Base-by-base conservation (phyloP, 2,329 filamentous ascomycete species). In the Leptographium radiaticola region DNA sequence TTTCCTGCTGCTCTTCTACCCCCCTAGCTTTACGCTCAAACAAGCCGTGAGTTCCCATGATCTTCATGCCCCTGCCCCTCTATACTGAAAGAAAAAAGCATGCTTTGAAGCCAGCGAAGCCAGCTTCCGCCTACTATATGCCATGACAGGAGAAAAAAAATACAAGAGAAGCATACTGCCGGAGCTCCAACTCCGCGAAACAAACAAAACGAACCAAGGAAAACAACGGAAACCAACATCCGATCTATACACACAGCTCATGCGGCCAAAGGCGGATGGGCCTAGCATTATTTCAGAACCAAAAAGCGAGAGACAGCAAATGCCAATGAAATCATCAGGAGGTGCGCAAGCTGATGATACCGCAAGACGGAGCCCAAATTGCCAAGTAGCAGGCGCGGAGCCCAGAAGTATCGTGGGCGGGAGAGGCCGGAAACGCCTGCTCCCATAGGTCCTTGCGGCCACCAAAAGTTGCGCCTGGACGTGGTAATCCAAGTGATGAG, bases 61-160 rank as follows among this genome's bases (percentile, higher is more conserved):
- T 34, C 44, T 47, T 47, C 13, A 31, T 47, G 15, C 15, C 30
- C 31, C 47, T 39, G 18, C 38, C 42, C 50, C 50, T 52, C 50
- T 52, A 45, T 45, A 38, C 16, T 45, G 13, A 38, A 49, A 31
- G 12, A 49, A 30, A 36, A 40, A 51, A 43, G 9, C 39, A 51
- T 34, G 49, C 39, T 34, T 16, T 36, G 33, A 36, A 51, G 39
- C 49, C 39, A 36, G n/a, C 30, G 49, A 43, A 43, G 49, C 49
- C 39, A 33, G 49, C 49, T 43, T 51, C 49, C 9, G 49, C 48
- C 31, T 39, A 31, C 38, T 43, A n/a, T 51, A 51, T 51, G 49
- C 49, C 38, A 43, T 20, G 30, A 33, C 13, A 33, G 30, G 5
- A 42, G 20, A 11, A 3, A 18, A 49, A 40, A 40, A 49, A 15